Evolutionary conservation across 495 filamentous ascomycete species (phyloP), one percentile per base, ranked within the genome.

Genomic region (Hyaloscypha bicolor): DNA sequence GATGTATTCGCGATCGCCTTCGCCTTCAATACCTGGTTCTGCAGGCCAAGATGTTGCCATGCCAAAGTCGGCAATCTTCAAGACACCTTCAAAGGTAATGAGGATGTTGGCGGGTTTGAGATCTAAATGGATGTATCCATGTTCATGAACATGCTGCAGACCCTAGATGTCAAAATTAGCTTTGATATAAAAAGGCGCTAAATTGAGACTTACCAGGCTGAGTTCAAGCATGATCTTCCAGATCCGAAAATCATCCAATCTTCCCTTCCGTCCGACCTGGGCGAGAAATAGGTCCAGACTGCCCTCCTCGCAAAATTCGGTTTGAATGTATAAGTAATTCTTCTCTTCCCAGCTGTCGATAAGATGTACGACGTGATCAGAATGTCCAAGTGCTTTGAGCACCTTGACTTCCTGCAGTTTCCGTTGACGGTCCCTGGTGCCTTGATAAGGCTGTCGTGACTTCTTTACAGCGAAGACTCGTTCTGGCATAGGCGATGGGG

Each of bases 1-100:
- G 72, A 99, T 93, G 74, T 99, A 99, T 73, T 95, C 92, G 55
- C 95, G 91, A 73, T 99, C 95, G 21, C 95, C 95, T 78, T 99
- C 95, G 35, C 91, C 88, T 63, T 99, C 95, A 45, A 96, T 88
- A 30, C 87, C 87, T 30, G 85, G 79, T 60, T 88, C 83, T 8
- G 88, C 90, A 2, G 94, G 93, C 87, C 90, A 92, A 19, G 78
- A 70, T n/a, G 88, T 86, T 52, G 95, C 93, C 85, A 98, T 87
- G 51, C 95, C 95, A 76, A 99, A 99, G 78, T 99, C 95, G 55
- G 87, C 94, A 72, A 99, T 96, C 78, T 98, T 99, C 51, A 99
- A 79, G 25, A 90, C 87, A 31, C 95, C 96, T 76, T 97, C 93
- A 75, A 91, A 94, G 9, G 91, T 90, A 64, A 99, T 91, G 70